Conservation (phyloP, 2,329 filamentous ascomycete genomes). For the Ceratocystis colombiana region DNA sequence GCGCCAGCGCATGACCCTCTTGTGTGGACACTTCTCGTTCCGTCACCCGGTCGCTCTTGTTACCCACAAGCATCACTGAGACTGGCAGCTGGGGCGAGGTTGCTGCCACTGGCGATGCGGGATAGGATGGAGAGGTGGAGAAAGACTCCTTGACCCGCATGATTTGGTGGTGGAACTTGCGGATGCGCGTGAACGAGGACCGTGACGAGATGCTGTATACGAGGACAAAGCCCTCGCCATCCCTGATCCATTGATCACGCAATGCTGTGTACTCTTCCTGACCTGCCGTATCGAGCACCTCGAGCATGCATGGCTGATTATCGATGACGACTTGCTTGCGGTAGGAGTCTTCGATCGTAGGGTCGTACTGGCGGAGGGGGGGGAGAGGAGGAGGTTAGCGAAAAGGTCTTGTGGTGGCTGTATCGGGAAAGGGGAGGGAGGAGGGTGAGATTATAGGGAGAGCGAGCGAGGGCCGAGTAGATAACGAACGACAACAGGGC, state of each 20-base stretch:
- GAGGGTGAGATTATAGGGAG: neutral
- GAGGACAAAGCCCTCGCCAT: conserved; percentile 92
- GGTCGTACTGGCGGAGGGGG: conserved; percentile 54
- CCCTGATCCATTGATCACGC: conserved; percentile 95
- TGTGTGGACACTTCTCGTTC: conserved; percentile 95
- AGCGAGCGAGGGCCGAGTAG: neutral
- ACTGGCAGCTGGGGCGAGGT: conserved; percentile 55
- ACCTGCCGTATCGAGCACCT: conserved; percentile 91
- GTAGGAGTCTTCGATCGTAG: conserved; percentile 81
- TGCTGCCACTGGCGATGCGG: conserved; percentile 59
- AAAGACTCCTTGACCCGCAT: conserved; percentile 92
- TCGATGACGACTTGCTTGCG: conserved; percentile 89
- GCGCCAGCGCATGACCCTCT: conserved; percentile 82
- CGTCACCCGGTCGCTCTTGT: conserved; percentile 94
- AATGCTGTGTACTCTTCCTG: conserved; percentile 98
- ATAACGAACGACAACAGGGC: neutral
- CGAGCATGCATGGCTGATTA: conserved; percentile 89
- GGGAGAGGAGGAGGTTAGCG: no score
- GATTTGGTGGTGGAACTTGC: conserved; percentile 92
- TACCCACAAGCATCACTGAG: conserved; percentile 95
- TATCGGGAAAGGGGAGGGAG: conserved; percentile 22
- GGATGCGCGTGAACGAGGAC: conserved; percentile 88
- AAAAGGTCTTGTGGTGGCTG: neutral
- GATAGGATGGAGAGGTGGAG: conserved; percentile 64
- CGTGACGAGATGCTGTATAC: conserved; percentile 98